Evolutionary conservation across 2,329 filamentous ascomycete species (phyloP).

Genomic region (Cordyceps fumosorosea): DNA sequence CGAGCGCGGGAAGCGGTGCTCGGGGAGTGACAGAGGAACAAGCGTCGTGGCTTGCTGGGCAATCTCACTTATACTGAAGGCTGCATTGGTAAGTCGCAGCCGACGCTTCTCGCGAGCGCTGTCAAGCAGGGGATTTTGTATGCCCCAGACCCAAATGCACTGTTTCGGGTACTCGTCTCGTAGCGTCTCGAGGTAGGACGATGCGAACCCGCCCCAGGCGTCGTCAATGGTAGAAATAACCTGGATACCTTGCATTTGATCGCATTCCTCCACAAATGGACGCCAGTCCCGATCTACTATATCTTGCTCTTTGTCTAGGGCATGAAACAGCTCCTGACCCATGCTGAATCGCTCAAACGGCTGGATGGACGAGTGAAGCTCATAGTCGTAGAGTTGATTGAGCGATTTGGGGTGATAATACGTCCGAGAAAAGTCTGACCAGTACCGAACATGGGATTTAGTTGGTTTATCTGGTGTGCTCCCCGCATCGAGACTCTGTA

Average conservation of each 20-base stretch:
- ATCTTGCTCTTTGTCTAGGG: slow-evolving; percentile 73
- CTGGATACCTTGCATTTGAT: slow-evolving; percentile 85
- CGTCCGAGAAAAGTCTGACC: slow-evolving; percentile 92
- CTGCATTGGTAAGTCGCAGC: slow-evolving; percentile 64
- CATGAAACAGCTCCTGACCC: slow-evolving; percentile 69
- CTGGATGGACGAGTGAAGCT: slow-evolving; percentile 70
- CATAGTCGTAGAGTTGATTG: slow-evolving; percentile 80
- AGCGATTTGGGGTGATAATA: slow-evolving; percentile 87
- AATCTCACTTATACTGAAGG: slow-evolving; percentile 63
- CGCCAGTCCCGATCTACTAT: slow-evolving; percentile 85
- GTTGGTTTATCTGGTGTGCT: slow-evolving; percentile 58
- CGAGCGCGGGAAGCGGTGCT: slow-evolving; percentile 47
- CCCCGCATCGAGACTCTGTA: slow-evolving; percentile 70
- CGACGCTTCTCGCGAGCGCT: slow-evolving; percentile 44
- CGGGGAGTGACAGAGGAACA: slow-evolving; percentile 64
- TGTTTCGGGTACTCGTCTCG: slow-evolving; percentile 88
- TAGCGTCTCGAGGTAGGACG: slow-evolving; percentile 67
- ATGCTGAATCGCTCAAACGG: slow-evolving; percentile 88
- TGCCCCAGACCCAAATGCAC: slow-evolving; percentile 78
- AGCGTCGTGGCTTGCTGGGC: slow-evolving; percentile 68
- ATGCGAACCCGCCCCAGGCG: slow-evolving; percentile 73
- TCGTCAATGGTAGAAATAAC: slow-evolving; percentile 66
- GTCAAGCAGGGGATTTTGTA: slow-evolving; percentile 55
- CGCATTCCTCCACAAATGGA: slow-evolving; percentile 85
- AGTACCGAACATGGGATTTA: slow-evolving; percentile 74